Conservation (phyloP, 2,329 filamentous ascomycete species). For the Verticillium klebahnii region DNA sequence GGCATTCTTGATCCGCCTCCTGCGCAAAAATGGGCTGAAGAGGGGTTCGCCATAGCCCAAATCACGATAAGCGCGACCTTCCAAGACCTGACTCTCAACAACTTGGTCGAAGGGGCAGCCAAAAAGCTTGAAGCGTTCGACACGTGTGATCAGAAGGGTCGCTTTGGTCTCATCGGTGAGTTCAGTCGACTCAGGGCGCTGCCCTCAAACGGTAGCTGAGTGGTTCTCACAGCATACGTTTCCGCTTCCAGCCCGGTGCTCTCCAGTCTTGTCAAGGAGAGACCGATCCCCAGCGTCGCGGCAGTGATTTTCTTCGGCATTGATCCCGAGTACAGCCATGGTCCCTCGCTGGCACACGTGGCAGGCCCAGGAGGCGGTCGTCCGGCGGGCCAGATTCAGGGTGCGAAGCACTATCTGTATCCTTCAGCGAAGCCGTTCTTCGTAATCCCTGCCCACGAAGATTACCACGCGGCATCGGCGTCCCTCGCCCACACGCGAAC, state of each 20-base stretch:
- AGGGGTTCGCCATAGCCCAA: conserved; percentile 60
- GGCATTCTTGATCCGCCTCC: conserved; percentile 34
- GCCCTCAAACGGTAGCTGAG: neutral
- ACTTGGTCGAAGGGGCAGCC: conserved; percentile 14
- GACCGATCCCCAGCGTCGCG: conserved; percentile 13
- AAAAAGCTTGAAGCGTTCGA: conserved; percentile 15
- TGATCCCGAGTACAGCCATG: neutral
- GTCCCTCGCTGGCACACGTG: conserved; percentile 7
- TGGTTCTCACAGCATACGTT: conserved; percentile 12
- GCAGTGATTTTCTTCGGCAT: conserved; percentile 18
- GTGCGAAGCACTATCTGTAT: conserved; percentile 32
- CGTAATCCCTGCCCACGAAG: conserved; percentile 39
- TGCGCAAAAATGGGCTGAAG: conserved; percentile 67
- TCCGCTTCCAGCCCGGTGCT: conserved; percentile 17
- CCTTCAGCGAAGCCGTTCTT: conserved; percentile 33
- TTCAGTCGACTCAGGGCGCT: conserved; percentile 3
- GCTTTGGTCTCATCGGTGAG: conserved; percentile 31
- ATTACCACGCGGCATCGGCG: conserved; percentile 50
- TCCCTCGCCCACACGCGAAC: conserved; percentile 62
- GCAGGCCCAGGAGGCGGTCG: conserved; percentile 15
- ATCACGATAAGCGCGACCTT: conserved; percentile 27
- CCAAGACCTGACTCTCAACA: conserved; percentile 6
- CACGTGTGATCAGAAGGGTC: conserved; percentile 29
- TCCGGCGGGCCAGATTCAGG: conserved; percentile 1
- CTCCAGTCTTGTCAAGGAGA: conserved; percentile 12